Conservation (phyloP, 2,329 filamentous ascomycete species). For the Apiospora pterosperma region DNA sequence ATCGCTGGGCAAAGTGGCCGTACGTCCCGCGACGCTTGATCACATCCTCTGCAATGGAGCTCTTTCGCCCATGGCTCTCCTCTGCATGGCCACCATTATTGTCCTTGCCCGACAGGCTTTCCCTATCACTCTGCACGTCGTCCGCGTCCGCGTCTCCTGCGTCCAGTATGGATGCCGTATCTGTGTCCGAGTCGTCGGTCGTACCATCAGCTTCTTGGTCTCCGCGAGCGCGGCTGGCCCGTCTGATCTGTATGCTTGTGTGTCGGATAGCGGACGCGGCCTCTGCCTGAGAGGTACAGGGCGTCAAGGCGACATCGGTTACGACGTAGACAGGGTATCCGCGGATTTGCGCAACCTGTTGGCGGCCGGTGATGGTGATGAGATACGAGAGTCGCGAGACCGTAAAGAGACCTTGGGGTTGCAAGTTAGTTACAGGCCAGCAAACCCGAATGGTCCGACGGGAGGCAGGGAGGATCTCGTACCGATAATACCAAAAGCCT, state of each 20-base stretch:
- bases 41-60: slow-evolving; percentile 82
- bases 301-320: slow-evolving; percentile 87
- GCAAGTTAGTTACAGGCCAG: not conserved
- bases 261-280: slow-evolving; percentile 68
- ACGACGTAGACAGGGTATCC: slow-evolving; percentile 82
- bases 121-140: slow-evolving; percentile 24
- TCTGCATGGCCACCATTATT: not conserved
- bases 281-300: slow-evolving; percentile 71
- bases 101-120: not conserved
- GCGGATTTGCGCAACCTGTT: slow-evolving; percentile 84
- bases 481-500: slow-evolving; percentile 60
- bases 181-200: slow-evolving; percentile 2
- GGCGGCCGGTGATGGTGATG: slow-evolving; percentile 78
- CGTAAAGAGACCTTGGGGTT: slow-evolving; percentile 68
- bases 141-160: slow-evolving; percentile 29
- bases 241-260: slow-evolving; percentile 45
- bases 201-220: not conserved
- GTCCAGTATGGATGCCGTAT: slow-evolving; percentile 9
- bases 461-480: slow-evolving; percentile 12
- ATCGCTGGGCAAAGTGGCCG: slow-evolving; percentile 82
- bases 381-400: slow-evolving; percentile 81
- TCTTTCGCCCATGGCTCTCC: slow-evolving; percentile 28
- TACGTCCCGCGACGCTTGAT: slow-evolving; percentile 80
- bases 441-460: not conserved
- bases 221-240: slow-evolving; percentile 13